These are phyloP conservation scores for Hypoxylon sp. DNA, from an alignment of 2,329 filamentous ascomycete species.

Conservation along the genomic window DNA sequence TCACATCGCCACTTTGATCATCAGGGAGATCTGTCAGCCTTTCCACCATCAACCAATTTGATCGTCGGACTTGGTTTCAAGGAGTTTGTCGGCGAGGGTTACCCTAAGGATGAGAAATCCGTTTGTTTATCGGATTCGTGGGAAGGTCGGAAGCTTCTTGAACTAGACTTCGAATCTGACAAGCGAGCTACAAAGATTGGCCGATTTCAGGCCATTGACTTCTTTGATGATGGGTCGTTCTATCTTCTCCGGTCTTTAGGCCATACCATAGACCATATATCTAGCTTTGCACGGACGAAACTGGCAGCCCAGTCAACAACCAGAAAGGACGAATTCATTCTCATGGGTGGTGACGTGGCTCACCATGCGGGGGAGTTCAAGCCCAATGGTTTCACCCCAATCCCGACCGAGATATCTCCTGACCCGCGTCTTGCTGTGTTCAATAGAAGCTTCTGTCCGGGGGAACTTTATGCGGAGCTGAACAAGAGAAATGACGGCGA, in stretches of 20 bases:
- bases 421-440: background rate
- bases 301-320: background rate
- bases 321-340: slow-evolving; percentile 2
- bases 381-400: background rate
- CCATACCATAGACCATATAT: slow-evolving; percentile 11
- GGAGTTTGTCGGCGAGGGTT: slow-evolving; percentile 3
- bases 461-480: background rate
- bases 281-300: slow-evolving; percentile 7
- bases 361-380: slow-evolving; percentile 12
- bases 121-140: background rate
- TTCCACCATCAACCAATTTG: slow-evolving; percentile 13
- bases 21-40: slow-evolving; percentile 5
- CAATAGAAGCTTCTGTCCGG: background rate
- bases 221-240: slow-evolving; percentile 14
- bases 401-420: slow-evolving; percentile 1
- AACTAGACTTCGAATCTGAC: slow-evolving; percentile 1
- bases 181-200: background rate
- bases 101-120: background rate
- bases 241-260: slow-evolving; percentile 6
- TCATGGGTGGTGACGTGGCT: slow-evolving; percentile 7
- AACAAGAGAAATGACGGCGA: background rate
- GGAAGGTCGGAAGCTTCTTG: slow-evolving; percentile 9
- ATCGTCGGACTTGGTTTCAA: slow-evolving; percentile 13
- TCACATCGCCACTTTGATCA: slow-evolving; percentile 12
- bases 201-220: slow-evolving; percentile 4